A percentile compares a stretch with the other conserved stretches of the same genome.
These are phyloP conservation scores for Penicillium sp. DNA, from an alignment of 2,329 filamentous ascomycete species.

Conservation along the genomic window DNA sequence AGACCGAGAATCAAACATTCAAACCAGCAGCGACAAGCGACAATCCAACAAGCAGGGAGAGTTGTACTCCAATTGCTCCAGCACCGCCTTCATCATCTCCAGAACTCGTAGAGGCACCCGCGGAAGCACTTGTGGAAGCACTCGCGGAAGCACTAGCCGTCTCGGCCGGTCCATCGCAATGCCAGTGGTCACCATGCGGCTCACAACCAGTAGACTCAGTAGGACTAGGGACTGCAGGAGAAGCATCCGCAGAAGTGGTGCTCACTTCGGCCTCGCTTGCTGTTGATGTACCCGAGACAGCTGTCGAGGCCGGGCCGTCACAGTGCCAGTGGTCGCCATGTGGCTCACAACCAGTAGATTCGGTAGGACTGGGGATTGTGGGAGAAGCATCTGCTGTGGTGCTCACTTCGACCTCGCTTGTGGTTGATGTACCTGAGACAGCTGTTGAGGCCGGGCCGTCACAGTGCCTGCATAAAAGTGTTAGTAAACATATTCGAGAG, in stretches of 20 bases:
- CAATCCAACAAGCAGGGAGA: background rate
- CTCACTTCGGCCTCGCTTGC: background rate
- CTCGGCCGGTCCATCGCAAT: slow-evolving; percentile 23
- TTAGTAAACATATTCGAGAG: background rate
- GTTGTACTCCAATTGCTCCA: background rate
- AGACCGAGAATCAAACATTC: background rate
- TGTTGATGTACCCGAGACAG: background rate
- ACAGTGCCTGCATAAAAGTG: slow-evolving; percentile 29
- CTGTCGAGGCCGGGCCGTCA: slow-evolving; percentile 13
- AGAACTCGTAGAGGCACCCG: background rate
- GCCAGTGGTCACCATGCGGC: slow-evolving; percentile 26
- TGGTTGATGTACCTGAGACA: background rate
- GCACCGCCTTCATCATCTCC: background rate
- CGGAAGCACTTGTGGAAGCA: background rate
- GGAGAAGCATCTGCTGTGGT: slow-evolving; percentile 6
- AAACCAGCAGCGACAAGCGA: background rate
- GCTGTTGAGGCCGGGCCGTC: slow-evolving; percentile 26
- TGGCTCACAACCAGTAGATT: slow-evolving; percentile 21
- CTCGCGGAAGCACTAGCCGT: slow-evolving; percentile 1
- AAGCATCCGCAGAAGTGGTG: background rate
- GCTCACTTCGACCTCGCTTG: too few species aligned
- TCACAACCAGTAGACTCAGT: slow-evolving; percentile 24
- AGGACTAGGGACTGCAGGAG: slow-evolving; percentile 21
- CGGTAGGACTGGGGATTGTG: slow-evolving; percentile 22
- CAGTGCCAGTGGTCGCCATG: slow-evolving; percentile 28